These are phyloP conservation scores for Vigna reflexopilosa DNA, from an alignment of 306 rosid species.

Conservation along the genomic window DNA sequence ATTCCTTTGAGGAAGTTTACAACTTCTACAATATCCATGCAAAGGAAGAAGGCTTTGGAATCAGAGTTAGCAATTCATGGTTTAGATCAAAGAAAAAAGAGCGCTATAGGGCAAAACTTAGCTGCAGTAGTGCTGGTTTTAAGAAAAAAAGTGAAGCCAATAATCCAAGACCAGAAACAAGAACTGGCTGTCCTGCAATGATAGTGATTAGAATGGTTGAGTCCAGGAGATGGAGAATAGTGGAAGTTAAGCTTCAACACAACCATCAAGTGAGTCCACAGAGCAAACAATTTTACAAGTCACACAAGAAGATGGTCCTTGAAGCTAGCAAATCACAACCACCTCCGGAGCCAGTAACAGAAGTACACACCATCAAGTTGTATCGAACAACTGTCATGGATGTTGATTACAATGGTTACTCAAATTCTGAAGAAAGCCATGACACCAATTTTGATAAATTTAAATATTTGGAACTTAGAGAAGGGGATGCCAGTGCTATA, in stretches of 20 bases:
- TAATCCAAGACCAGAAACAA: conserved; percentile 81
- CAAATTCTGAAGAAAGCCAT: conserved; percentile 53
- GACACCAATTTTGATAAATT: conserved; percentile 58
- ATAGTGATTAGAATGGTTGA: conserved; percentile 73
- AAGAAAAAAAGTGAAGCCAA: conserved; percentile 82
- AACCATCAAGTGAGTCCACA: conserved; percentile 78
- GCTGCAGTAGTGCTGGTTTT: conserved; percentile 89
- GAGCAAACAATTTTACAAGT: conserved; percentile 74
- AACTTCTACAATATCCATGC: conserved; percentile 75
- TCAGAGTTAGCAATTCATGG: conserved; percentile 86
- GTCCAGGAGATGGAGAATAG: conserved; percentile 76
- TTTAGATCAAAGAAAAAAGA: conserved; percentile 77
- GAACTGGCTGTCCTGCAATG: conserved; percentile 92
- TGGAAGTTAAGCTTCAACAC: conserved; percentile 79
- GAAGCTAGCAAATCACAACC: conserved; percentile 69
- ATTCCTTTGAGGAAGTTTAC: conserved; percentile 72
- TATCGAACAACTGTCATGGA: conserved; percentile 62
- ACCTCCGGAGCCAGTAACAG: conserved; percentile 64
- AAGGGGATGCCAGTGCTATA: conserved; percentile 77
- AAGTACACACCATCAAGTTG: conserved; percentile 75
- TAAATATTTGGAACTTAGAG: conserved; percentile 71
- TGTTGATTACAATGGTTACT: conserved; percentile 50
- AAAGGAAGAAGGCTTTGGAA: conserved; percentile 75
- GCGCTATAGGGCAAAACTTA: conserved; percentile 75
- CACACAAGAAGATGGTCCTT: conserved; percentile 76